Conservation (phyloP, 2,329 filamentous ascomycete species). For the Aspergillus intermedius region DNA sequence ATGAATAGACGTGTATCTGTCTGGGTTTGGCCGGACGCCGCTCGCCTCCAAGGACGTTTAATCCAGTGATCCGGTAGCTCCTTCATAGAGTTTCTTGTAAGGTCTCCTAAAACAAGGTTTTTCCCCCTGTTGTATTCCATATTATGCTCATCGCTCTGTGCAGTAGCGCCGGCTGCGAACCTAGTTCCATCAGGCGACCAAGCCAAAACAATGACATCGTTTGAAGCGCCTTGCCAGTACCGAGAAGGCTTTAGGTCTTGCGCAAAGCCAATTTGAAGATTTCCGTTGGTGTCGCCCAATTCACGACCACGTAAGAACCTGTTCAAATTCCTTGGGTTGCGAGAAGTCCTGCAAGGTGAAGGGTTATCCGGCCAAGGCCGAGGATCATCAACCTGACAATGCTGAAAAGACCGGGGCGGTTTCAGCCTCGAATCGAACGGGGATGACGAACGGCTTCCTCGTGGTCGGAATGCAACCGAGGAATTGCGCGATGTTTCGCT, state of each 20-base stretch:
- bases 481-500: neutral
- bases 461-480: neutral
- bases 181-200: constrained; percentile 50
- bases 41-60: constrained; percentile 32
- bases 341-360: neutral
- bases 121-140: constrained; percentile 56
- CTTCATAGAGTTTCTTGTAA: constrained; percentile 34
- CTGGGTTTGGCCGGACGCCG: constrained; percentile 37
- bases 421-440: too few species aligned
- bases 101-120: constrained; percentile 51
- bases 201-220: constrained; percentile 50
- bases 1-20: constrained; percentile 50
- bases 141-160: constrained; percentile 49
- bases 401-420: neutral
- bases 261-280: constrained; percentile 19
- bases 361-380: neutral
- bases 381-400: neutral
- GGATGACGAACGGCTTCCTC: neutral
- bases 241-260: constrained; percentile 39
- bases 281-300: constrained; percentile 13
- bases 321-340: constrained; percentile 4
- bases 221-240: constrained; percentile 52
- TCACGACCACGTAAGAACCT: constrained; percentile 25
- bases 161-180: constrained; percentile 54
- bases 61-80: constrained; percentile 51